Evolutionary conservation across 2,329 filamentous ascomycete species (phyloP).

Genomic region (Ustilaginoidea virens): DNA sequence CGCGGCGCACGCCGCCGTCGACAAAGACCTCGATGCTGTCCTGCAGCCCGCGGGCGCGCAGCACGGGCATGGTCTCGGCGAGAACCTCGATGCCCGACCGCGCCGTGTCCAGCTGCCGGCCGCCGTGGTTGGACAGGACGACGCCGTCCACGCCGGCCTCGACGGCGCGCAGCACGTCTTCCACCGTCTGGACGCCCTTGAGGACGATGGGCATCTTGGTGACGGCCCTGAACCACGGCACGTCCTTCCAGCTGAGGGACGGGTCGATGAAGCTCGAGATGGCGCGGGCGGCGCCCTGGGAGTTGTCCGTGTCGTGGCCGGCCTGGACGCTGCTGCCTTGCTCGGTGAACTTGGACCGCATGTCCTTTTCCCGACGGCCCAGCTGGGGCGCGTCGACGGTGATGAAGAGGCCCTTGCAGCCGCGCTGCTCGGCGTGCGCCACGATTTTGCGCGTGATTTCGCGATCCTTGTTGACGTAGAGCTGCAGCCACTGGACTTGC

Average conservation of each 20-base stretch:
- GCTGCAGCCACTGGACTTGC: constrained; percentile 90
- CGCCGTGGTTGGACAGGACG: constrained; percentile 91
- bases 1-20: constrained; percentile 79
- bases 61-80: constrained; percentile 81
- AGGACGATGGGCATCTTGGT: constrained; percentile 92
- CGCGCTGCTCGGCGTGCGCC: constrained; percentile 75
- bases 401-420: constrained; percentile 93
- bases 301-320: constrained; percentile 63
- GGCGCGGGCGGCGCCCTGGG: constrained; percentile 83
- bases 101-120: constrained; percentile 83
- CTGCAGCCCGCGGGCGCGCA: constrained; percentile 58
- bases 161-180: constrained; percentile 81
- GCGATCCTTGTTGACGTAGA: constrained; percentile 95
- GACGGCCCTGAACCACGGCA: constrained; percentile 80
- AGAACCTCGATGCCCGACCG: constrained; percentile 81
- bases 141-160: constrained; percentile 75
- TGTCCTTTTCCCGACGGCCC: constrained; percentile 90
- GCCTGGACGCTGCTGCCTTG: constrained; percentile 69
- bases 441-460: constrained; percentile 82
- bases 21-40: constrained; percentile 74
- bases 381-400: constrained; percentile 96
- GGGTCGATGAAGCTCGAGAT: constrained; percentile 98
- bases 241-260: constrained; percentile 80
- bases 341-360: constrained; percentile 85
- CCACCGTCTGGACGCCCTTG: constrained; percentile 91